phyloP scores from a whole-genome alignment of 305 asterid genomes.

The Fraxinus xanthoxyloides region DNA sequence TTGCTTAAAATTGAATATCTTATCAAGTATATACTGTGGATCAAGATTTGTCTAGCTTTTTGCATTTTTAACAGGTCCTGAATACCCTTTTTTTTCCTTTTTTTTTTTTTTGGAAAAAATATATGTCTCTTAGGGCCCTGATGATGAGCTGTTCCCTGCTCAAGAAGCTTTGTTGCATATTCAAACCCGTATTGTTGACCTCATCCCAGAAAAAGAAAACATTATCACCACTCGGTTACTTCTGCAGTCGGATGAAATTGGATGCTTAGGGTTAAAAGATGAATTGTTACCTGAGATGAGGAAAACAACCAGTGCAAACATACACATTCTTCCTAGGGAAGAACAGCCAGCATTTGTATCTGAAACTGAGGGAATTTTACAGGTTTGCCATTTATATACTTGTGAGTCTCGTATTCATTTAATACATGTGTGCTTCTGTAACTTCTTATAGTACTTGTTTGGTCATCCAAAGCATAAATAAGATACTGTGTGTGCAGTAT shows the following conservation, averaged over 20 bases:
- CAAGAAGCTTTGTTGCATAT: conserved; percentile 98
- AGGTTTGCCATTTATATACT: conserved; percentile 45
- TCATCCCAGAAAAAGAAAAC: conserved; percentile 76
- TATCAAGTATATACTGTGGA: neutral
- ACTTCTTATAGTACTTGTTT: neutral
- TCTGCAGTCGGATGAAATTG: conserved; percentile 73
- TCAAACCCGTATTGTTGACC: conserved; percentile 81
- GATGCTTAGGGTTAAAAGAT: conserved; percentile 49
- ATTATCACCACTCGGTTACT: conserved; percentile 73
- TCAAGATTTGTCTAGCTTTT: neutral
- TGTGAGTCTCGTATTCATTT: neutral
- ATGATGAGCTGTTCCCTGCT: conserved; percentile 95
- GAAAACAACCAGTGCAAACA: conserved; percentile 61
- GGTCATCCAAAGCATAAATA: neutral
- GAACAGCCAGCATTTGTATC: conserved; percentile 64
- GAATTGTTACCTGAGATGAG: conserved; percentile 51
- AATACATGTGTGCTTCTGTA: neutral
- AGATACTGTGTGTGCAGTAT: neutral
- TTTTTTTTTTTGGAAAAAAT: neutral
- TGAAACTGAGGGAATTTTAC: conserved; percentile 64
- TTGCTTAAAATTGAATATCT: neutral
- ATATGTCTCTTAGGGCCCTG: conserved; percentile 72
- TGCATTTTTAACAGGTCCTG: conserved; percentile 15
- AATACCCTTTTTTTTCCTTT: conserved; percentile 21
- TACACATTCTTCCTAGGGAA: conserved; percentile 63